Conservation (phyloP, 805 yeast species). For the Torulaspora delbrueckii region DNA sequence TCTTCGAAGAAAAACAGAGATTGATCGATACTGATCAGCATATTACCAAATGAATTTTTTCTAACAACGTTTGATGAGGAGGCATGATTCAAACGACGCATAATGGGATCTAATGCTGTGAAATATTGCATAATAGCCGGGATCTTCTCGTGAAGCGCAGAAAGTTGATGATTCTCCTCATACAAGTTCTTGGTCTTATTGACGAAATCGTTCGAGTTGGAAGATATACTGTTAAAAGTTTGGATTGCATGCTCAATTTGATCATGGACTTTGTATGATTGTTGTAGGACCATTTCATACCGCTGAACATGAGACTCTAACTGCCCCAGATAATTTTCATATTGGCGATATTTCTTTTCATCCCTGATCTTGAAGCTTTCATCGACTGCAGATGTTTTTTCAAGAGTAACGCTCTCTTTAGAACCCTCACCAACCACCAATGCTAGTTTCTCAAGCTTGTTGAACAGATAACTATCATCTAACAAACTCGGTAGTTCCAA, state of each 20-base stretch:
- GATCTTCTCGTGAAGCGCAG: constrained; percentile 52
- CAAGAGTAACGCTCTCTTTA: neutral
- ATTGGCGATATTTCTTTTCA: constrained; percentile 15
- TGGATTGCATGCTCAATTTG: constrained; percentile 31
- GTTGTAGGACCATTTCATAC: constrained; percentile 40
- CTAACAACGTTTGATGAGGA: constrained; percentile 61
- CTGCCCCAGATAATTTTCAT: constrained; percentile 19
- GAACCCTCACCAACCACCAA: constrained; percentile 1
- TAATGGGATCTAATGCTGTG: constrained; percentile 65
- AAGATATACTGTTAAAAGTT: constrained; percentile 31
- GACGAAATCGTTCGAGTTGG: constrained; percentile 38
- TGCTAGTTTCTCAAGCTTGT: constrained; percentile 22
- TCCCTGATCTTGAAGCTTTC: no score
- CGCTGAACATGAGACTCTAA: constrained; percentile 35
- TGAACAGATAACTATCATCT: constrained; percentile 26
- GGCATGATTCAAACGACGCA: constrained; percentile 61
- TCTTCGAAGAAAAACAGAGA: constrained; percentile 57
- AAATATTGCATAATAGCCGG: constrained; percentile 57
- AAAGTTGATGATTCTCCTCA: constrained; percentile 43
- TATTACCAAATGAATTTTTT: constrained; percentile 48
- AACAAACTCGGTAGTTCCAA: constrained; percentile 23
- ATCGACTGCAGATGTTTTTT: neutral
- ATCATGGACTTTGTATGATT: constrained; percentile 34
- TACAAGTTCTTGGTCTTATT: constrained; percentile 44
- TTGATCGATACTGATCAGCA: constrained; percentile 56